Conservation (phyloP, 306 rosid species). For the Quercus dentata region DNA sequence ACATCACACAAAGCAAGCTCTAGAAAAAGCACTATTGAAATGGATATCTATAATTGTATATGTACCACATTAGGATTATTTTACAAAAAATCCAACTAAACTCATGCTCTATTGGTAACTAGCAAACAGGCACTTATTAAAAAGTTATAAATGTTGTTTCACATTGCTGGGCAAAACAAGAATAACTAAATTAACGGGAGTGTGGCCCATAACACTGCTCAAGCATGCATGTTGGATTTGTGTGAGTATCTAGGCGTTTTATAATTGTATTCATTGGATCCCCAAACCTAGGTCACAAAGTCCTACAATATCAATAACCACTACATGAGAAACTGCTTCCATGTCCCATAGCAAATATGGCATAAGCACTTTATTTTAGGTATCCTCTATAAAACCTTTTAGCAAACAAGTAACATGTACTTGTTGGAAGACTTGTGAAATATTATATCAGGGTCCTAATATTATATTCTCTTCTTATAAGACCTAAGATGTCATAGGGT, state of each 20-base stretch:
- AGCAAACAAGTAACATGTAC: background rate
- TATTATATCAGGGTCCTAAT: background rate
- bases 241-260: background rate
- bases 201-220: background rate
- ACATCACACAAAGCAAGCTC: no score
- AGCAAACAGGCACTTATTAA: background rate
- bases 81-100: background rate
- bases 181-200: background rate
- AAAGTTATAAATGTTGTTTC: background rate
- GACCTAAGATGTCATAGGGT: background rate
- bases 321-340: background rate
- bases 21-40: background rate
- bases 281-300: background rate
- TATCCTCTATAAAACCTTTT: background rate
- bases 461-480: background rate
- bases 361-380: background rate
- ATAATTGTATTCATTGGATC: background rate
- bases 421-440: background rate
- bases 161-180: background rate
- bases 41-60: background rate
- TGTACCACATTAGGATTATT: background rate
- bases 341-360: background rate
- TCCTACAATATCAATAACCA: background rate
- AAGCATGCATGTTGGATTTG: background rate
- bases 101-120: background rate